phyloP scores from a whole-genome alignment of 2,329 filamentous ascomycete genomes.

The Ophiocordyceps sinensis region DNA sequence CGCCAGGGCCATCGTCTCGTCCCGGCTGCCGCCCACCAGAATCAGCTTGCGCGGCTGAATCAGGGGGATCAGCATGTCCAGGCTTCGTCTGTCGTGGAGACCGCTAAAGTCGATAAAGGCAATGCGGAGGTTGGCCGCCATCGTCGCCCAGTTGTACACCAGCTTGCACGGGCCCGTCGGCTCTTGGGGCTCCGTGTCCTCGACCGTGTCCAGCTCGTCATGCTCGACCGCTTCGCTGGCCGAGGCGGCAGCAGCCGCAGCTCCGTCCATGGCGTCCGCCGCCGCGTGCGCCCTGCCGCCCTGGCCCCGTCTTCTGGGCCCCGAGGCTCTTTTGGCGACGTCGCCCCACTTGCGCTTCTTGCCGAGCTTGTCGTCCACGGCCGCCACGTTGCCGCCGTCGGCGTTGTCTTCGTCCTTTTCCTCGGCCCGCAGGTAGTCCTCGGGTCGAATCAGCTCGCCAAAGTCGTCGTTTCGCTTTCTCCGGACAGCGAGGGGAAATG shows the following conservation, averaged over 20 bases:
- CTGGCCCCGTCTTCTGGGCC: constrained; percentile 46
- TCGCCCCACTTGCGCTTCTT: constrained; percentile 95
- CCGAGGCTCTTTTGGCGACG: constrained; percentile 18
- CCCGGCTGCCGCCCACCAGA: constrained; percentile 64
- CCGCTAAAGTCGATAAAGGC: constrained; percentile 87
- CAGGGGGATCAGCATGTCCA: constrained; percentile 88
- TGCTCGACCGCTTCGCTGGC: constrained; percentile 16
- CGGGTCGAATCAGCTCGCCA: constrained; percentile 82
- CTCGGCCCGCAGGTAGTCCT: constrained; percentile 86
- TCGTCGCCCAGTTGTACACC: constrained; percentile 43
- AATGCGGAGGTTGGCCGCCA: constrained; percentile 61
- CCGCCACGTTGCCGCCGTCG: constrained; percentile 22
- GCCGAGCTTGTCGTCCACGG: constrained; percentile 53
- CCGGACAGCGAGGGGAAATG: constrained; percentile 77
- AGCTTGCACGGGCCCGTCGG: constrained; percentile 60
- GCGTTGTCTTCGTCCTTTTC: constrained; percentile 68
- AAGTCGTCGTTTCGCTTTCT: constrained; percentile 77
- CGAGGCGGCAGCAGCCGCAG: constrained; percentile 12
- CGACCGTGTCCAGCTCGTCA: constrained; percentile 36
- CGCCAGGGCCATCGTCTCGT: constrained; percentile 68
- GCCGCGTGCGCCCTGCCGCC: constrained; percentile 24
- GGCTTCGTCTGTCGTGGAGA: constrained; percentile 80
- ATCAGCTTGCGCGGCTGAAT: constrained; percentile 92
- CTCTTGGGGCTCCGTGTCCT: constrained; percentile 37
- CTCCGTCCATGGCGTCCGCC: constrained; percentile 27